A percentile compares a stretch with the other conserved stretches of the same genome.
These are phyloP conservation scores for Tuber aestivum DNA, from an alignment of 495 filamentous ascomycete genomes.

Conservation along the genomic window DNA sequence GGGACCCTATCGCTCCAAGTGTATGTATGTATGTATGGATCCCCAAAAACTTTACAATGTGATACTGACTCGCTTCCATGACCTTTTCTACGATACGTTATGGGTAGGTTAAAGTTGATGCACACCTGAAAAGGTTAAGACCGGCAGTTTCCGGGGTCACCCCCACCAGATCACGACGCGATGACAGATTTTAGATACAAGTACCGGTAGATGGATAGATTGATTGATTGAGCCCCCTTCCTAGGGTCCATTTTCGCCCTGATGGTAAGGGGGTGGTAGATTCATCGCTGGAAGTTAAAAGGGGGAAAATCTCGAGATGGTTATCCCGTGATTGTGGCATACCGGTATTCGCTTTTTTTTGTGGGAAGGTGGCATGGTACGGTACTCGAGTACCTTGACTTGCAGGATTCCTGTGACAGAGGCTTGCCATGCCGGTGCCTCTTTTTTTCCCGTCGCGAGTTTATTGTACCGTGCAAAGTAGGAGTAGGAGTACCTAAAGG, in stretches of 20 bases:
- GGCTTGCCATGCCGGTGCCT: neutral
- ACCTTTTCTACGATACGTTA: neutral
- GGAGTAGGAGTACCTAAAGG: neutral
- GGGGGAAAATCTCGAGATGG: neutral
- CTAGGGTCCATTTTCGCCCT: neutral
- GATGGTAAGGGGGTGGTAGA: neutral
- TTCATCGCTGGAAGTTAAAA: neutral
- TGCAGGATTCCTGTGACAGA: neutral
- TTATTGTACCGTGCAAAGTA: neutral
- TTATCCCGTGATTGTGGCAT: neutral
- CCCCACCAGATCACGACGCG: neutral
- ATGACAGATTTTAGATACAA: neutral
- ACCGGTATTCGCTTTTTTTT: no score
- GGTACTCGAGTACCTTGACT: no score
- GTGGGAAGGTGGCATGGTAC: neutral
- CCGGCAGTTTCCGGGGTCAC: neutral
- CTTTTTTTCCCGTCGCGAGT: neutral
- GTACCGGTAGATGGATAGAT: no score
- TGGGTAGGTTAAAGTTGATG: neutral
- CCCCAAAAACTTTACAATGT: no score
- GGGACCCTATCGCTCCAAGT: neutral
- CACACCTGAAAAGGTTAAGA: neutral
- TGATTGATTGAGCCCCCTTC: no score
- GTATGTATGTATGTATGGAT: no score
- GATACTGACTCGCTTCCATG: neutral